Base-by-base conservation (phyloP, 495 filamentous ascomycete species). In the Talaromyces thailandensis region DNA sequence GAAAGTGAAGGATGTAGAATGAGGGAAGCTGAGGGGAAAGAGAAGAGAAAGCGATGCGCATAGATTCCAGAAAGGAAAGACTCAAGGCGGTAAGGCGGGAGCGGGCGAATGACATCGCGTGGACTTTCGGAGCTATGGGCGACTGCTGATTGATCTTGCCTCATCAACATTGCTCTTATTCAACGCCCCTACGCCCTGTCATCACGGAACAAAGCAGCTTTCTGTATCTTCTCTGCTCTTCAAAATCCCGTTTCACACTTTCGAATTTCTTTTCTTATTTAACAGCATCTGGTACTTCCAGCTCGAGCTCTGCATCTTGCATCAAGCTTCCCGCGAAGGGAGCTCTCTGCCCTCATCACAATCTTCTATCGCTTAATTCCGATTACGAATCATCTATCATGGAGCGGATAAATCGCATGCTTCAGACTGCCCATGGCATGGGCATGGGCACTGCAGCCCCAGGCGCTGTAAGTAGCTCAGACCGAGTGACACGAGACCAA, bases 401-500 rank as follows among this genome's bases (percentile, higher is more conserved):
- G 92, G 91, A 96, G 71, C 88, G 92, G 68, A 85, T 96, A 70
- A 88, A 87, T 70, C 81, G 88, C 68, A 87, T 96, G 86, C 81
- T 96, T 62, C 82, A 87, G 68, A 84, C 84, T 65, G 89, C 88
- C 69, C 87, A 89, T 68, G 85, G 86, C 74, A 90, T 95, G 85
- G 86, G 86, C 60, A 85, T 89, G 69, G 81, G 80, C 26, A 84
- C 84, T 62, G 79, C 82, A 66, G 83, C 85, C 62, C 88, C 90
- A 32, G 89, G 88, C 79, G 82, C 89, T 74, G 92, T 95, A 85
- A 79, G 89, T 82, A 53, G 60, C 63, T 57, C 56, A 9, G 23
- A 45, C 11, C 57, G 8, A 23, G 14, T 29, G n/a, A 48, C 43
- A 48, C 43, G 18, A 48, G 43, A 48, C 43, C 45, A 53, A 28